A percentile compares a stretch with the other conserved stretches of the same genome.
phyloP scores from a whole-genome alignment of 192 early-diverging fungal species.

The Umbelopsis vinacea region DNA sequence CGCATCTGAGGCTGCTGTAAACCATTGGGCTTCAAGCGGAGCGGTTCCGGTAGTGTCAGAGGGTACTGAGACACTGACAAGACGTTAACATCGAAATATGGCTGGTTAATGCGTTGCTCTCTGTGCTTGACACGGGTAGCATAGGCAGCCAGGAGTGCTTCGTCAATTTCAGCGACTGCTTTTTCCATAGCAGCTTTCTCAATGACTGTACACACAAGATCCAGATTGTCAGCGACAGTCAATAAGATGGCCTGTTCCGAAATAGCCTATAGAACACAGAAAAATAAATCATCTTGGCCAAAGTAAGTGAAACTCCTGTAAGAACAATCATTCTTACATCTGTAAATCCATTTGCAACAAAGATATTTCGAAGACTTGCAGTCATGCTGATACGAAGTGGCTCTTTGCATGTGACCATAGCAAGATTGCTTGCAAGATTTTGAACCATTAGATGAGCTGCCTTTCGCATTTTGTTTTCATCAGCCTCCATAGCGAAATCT shows the following conservation, averaged over 20 bases:
- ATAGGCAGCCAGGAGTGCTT: constrained; percentile 72
- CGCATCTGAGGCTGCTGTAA: constrained; percentile 78
- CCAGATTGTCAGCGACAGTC: constrained; percentile 91
- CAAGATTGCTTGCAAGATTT: constrained; percentile 71
- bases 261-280: constrained; percentile 49
- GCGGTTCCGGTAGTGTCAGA: constrained; percentile 81
- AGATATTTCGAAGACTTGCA: constrained; percentile 68
- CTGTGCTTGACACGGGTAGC: constrained; percentile 84
- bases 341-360: constrained; percentile 75
- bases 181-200: constrained; percentile 97
- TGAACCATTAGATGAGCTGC: constrained; percentile 97
- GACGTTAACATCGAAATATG: constrained; percentile 86
- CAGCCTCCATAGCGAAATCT: constrained; percentile 94
- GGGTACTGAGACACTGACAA: constrained; percentile 83
- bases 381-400: constrained; percentile 87
- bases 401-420: constrained; percentile 92
- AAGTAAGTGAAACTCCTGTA: not conserved
- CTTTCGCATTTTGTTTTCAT: constrained; percentile 92
- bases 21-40: constrained; percentile 84
- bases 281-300: no score
- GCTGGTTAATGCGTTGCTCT: constrained; percentile 77
- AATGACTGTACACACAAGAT: constrained; percentile 91
- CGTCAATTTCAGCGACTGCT: constrained; percentile 93
- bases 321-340: constrained; percentile 48
- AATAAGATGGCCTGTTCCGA: constrained; percentile 85